Conservation (phyloP, 306 rosid genomes). For the Sphenostylis stenocarpa region DNA sequence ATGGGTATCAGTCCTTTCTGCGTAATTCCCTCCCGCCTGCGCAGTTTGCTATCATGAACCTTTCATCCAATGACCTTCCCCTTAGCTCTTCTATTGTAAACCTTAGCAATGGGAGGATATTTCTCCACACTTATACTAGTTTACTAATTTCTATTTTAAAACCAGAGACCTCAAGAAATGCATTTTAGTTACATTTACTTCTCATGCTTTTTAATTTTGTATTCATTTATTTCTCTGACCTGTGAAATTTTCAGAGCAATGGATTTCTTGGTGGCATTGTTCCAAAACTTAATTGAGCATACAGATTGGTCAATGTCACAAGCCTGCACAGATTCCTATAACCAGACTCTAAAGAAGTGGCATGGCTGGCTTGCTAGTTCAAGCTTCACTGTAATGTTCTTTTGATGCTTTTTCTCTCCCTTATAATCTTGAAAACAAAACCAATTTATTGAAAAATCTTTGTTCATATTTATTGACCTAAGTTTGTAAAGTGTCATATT, state of each 20-base stretch:
- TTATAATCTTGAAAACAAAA: conserved; percentile 23
- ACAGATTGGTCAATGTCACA: conserved; percentile 90
- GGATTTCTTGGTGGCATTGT: conserved; percentile 92
- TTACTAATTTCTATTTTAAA: conserved; percentile 1
- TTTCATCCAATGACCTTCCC: background rate
- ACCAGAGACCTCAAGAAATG: background rate
- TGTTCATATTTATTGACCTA: conserved; percentile 2
- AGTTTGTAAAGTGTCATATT: conserved; percentile 8
- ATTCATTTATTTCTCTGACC: conserved; percentile 20
- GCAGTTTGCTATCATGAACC: background rate
- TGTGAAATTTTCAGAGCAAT: conserved; percentile 70
- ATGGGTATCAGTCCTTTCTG: background rate
- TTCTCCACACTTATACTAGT: background rate
- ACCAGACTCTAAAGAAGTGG: conserved; percentile 88
- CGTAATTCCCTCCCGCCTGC: background rate
- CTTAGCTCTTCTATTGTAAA: background rate
- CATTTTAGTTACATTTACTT: conserved; percentile 10
- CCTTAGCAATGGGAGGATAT: background rate
- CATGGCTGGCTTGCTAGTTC: conserved; percentile 99
- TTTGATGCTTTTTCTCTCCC: background rate
- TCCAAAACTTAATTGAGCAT: conserved; percentile 80
- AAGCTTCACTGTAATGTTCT: conserved; percentile 78
- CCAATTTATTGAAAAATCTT: background rate
- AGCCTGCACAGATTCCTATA: conserved; percentile 88
- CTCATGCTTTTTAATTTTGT: background rate